phyloP scores from a whole-genome alignment of 345 rosid genomes.

The Euphorbia pulcherrima region DNA sequence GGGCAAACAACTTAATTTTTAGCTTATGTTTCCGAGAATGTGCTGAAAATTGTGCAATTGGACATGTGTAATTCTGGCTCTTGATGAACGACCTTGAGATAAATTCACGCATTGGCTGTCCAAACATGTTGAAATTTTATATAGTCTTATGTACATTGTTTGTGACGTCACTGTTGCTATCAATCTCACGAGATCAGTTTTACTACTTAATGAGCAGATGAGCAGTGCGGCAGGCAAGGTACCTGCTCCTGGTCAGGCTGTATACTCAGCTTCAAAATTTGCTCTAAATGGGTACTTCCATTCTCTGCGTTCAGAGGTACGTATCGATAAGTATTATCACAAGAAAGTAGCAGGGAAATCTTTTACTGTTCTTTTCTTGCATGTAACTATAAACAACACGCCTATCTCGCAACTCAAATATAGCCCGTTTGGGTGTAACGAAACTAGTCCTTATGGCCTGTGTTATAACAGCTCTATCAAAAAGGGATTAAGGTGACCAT shows the following conservation, averaged over 20 bases:
- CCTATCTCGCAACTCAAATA: too few relatives aligned
- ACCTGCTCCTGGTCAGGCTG: constrained; percentile 93
- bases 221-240: constrained; percentile 98
- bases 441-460: constrained; percentile 3
- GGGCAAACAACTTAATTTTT: constrained; percentile 7
- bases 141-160: neutral
- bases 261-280: constrained; percentile 85
- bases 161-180: neutral
- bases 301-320: constrained; percentile 91
- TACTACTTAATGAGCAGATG: constrained; percentile 49
- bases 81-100: constrained; percentile 10
- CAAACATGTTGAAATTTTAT: neutral
- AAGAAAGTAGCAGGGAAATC: neutral
- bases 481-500: constrained; percentile 87
- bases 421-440: too few relatives aligned
- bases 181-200: neutral
- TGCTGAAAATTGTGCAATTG: neutral
- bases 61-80: neutral
- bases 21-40: neutral
- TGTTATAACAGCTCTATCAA: constrained; percentile 55
- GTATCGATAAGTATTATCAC: neutral
- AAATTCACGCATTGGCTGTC: neutral
- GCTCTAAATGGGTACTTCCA: constrained; percentile 93
- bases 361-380: constrained; percentile 4
- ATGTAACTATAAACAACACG: neutral